A percentile compares a stretch with the other conserved stretches of the same genome.
These are phyloP conservation scores for Saccharomyces pastorianus DNA, from an alignment of 1,139 yeast species.

Conservation along the genomic window DNA sequence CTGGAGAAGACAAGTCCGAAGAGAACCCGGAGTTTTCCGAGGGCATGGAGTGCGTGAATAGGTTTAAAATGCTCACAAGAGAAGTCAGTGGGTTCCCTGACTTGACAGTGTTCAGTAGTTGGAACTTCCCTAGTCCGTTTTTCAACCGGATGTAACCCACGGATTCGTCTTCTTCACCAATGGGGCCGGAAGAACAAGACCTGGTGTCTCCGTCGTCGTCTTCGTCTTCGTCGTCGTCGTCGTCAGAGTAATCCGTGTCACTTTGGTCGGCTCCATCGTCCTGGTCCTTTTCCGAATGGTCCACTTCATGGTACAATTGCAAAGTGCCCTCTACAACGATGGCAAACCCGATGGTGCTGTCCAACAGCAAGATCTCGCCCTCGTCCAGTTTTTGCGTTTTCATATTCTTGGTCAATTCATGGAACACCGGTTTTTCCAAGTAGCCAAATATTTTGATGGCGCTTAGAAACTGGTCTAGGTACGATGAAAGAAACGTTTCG, in stretches of 20 bases:
- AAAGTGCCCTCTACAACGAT: conserved; percentile 91
- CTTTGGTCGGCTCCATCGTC: neutral
- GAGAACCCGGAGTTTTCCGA: neutral
- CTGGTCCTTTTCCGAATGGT: conserved; percentile 8
- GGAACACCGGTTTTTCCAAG: conserved; percentile 81
- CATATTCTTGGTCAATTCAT: conserved; percentile 86
- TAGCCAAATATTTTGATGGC: conserved; percentile 94
- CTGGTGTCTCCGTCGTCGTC: conserved; percentile 5
- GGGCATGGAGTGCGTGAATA: conserved; percentile 39
- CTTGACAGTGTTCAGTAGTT: conserved; percentile 73
- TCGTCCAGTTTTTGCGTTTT: conserved; percentile 74
- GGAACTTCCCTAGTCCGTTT: conserved; percentile 43
- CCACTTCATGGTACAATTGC: conserved; percentile 63
- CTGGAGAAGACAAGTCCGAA: neutral
- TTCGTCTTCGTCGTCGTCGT: conserved; percentile 8
- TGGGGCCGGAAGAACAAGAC: neutral
- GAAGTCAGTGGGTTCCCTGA: conserved; percentile 84
- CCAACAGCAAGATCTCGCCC: conserved; percentile 67
- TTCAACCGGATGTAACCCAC: conserved; percentile 38
- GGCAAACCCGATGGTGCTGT: conserved; percentile 74
- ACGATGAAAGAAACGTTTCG: conserved; percentile 34
- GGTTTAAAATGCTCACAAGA: conserved; percentile 65
- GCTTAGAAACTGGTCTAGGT: conserved; percentile 78
- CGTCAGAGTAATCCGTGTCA: neutral
- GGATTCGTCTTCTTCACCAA: conserved; percentile 5